Evolutionary conservation across 225 moss, liverwort and hornwort species (phyloP).

Genomic region (Climacium dendroides): DNA sequence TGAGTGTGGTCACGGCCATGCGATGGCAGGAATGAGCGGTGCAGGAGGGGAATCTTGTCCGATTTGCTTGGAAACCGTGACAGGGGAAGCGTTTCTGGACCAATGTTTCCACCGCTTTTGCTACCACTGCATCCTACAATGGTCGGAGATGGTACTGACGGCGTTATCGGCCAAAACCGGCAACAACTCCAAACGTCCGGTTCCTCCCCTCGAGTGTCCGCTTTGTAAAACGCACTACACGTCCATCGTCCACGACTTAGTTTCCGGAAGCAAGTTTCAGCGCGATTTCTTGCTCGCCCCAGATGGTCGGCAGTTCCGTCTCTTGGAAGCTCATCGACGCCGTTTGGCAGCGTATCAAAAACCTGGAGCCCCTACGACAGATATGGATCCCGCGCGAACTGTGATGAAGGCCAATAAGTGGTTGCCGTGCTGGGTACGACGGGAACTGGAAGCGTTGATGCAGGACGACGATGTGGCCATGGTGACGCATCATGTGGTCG

Average conservation of each 20-base stretch:
- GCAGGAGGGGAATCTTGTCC: conserved; percentile 37
- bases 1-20: neutral
- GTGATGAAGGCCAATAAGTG: conserved; percentile 57
- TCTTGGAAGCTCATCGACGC: conserved; percentile 47
- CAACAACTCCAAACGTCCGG: conserved; percentile 33
- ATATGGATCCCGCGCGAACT: neutral
- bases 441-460: conserved; percentile 89
- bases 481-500: conserved; percentile 67
- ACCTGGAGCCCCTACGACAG: neutral
- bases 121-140: conserved; percentile 93
- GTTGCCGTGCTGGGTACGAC: conserved; percentile 63
- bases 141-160: conserved; percentile 78
- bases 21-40: conserved; percentile 8
- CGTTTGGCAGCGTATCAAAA: conserved; percentile 17
- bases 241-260: conserved; percentile 70
- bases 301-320: conserved; percentile 28
- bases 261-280: conserved; percentile 52
- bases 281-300: conserved; percentile 56
- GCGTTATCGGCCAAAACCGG: conserved; percentile 29
- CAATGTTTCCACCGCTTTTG: conserved; percentile 93
- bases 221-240: conserved; percentile 72
- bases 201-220: conserved; percentile 65
- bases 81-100: conserved; percentile 79
- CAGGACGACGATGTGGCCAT: conserved; percentile 95
- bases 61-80: conserved; percentile 72